Evolutionary conservation across 805 yeast genomes (phyloP).

Genomic region (Monosporozyma siamensis): DNA sequence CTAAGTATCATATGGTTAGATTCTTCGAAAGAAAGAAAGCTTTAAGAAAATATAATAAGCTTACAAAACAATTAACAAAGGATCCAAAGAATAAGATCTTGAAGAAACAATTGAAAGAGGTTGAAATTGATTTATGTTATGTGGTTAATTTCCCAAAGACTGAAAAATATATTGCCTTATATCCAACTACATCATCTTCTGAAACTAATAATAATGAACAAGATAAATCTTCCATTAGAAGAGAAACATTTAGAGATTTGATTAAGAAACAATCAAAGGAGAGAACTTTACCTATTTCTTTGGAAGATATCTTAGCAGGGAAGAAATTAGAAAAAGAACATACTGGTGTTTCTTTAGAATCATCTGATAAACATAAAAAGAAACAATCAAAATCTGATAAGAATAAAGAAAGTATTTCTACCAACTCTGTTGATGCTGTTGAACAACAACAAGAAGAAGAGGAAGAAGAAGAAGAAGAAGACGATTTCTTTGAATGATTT

Average conservation of each 20-base stretch:
- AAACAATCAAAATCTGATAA: conserved; percentile 7
- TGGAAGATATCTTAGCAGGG: conserved; percentile 36
- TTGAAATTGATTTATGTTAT: conserved; percentile 65
- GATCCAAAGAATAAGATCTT: conserved; percentile 12
- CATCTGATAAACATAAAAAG: conserved; percentile 17
- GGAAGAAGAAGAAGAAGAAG: conserved; percentile 32
- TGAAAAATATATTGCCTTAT: conserved; percentile 71
- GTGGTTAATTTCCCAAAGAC: conserved; percentile 68
- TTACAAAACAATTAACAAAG: conserved; percentile 27
- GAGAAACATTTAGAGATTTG: conserved; percentile 42
- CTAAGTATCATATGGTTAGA: conserved; percentile 85
- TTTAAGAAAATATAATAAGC: conserved; percentile 50
- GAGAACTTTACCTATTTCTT: conserved; percentile 49
- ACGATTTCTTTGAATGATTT: conserved; percentile 37
- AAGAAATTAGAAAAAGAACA: conserved; percentile 23
- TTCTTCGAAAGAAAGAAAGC: conserved; percentile 90
- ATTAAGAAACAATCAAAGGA: conserved; percentile 44
- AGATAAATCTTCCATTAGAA: conserved; percentile 35
- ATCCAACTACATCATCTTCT: conserved; percentile 35
- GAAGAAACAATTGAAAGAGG: conserved; percentile 36
- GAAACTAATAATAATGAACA: too few species aligned
- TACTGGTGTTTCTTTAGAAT: conserved; percentile 16
- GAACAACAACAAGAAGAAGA: conserved; percentile 14
- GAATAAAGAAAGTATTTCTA: too few species aligned
- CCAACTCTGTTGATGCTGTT: too few species aligned